phyloP scores from a whole-genome alignment of 768 basidiomycete species.

The Tylopilus plumbeoviolaceoides region DNA sequence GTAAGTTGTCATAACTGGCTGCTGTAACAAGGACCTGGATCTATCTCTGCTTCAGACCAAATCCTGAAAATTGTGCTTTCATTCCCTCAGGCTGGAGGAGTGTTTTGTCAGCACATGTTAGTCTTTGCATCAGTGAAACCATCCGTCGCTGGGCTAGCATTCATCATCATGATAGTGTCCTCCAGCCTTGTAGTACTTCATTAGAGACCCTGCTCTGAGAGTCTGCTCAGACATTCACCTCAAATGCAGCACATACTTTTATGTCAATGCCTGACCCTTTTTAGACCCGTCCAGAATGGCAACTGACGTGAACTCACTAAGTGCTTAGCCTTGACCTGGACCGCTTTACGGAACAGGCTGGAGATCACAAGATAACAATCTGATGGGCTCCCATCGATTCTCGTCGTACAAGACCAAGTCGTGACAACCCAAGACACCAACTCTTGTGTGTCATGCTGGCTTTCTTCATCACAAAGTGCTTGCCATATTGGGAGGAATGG shows the following conservation, averaged over 20 bases:
- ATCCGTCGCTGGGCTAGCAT: slow-evolving; percentile 8
- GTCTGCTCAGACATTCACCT: neutral
- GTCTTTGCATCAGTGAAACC: slow-evolving; percentile 25
- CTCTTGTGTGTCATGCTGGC: neutral
- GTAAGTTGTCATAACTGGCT: slow-evolving; percentile 24
- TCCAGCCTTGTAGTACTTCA: neutral
- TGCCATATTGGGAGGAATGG: slow-evolving; percentile 8
- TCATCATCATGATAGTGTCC: neutral
- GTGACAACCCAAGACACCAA: slow-evolving; percentile 24
- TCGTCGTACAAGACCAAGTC: slow-evolving; percentile 10
- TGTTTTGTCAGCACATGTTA: slow-evolving; percentile 7
- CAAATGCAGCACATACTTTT: slow-evolving; percentile 5
- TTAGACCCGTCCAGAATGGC: slow-evolving; percentile 13
- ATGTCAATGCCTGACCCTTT: slow-evolving; percentile 1
- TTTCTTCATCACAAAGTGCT: slow-evolving; percentile 21
- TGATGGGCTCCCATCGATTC: no score
- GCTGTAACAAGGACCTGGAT: slow-evolving; percentile 28
- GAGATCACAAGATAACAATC: no score
- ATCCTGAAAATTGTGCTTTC: slow-evolving; percentile 19
- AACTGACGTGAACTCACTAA: slow-evolving; percentile 24
- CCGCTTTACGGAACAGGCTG: slow-evolving; percentile 2
- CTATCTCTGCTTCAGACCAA: slow-evolving; percentile 20
- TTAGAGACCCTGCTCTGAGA: neutral
- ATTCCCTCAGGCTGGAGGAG: slow-evolving; percentile 8
- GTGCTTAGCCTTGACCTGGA: slow-evolving; percentile 6